These are phyloP conservation scores for Pythium sp. DNA, from an alignment of 352 stramenopile genomes.

Conservation along the genomic window DNA sequence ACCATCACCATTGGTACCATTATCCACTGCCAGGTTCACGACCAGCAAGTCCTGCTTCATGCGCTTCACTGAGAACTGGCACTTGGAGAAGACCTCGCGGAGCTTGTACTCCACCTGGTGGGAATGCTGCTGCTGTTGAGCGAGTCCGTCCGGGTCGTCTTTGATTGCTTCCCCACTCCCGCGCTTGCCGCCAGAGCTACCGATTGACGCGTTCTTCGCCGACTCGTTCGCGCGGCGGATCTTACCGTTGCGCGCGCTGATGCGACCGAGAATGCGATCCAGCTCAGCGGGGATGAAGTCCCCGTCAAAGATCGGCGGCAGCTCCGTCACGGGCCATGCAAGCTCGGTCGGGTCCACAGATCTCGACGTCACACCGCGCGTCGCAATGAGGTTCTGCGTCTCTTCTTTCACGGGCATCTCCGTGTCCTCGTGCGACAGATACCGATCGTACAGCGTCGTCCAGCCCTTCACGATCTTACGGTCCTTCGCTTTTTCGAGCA, in stretches of 20 bases:
- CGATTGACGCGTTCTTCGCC: conserved; percentile 36
- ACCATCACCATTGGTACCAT: background rate
- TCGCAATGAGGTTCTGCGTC: conserved; percentile 30
- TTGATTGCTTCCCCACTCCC: conserved; percentile 39
- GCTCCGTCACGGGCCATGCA: conserved; percentile 48
- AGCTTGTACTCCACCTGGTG: conserved; percentile 58
- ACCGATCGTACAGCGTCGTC: conserved; percentile 70
- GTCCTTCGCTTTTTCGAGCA: conserved; percentile 71
- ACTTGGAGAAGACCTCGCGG: conserved; percentile 65
- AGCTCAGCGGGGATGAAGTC: conserved; percentile 78
- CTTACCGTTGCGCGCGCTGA: conserved; percentile 64
- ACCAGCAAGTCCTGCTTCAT: conserved; percentile 82
- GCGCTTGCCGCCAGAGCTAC: conserved; percentile 47
- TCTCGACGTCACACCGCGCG: conserved; percentile 50
- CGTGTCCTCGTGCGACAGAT: conserved; percentile 33
- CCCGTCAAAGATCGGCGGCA: conserved; percentile 80
- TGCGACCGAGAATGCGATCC: conserved; percentile 67
- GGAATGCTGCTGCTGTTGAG: conserved; percentile 1
- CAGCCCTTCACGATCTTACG: conserved; percentile 62
- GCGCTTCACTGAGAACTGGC: conserved; percentile 53
- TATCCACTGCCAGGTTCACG: conserved; percentile 45
- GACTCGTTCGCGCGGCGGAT: conserved; percentile 38
- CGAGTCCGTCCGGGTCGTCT: conserved; percentile 26
- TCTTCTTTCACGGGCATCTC: conserved; percentile 32
- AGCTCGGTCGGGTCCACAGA: conserved; percentile 91